Base-by-base conservation (phyloP, 2,329 filamentous ascomycete genomes). In the Ophiostoma quercus region DNA sequence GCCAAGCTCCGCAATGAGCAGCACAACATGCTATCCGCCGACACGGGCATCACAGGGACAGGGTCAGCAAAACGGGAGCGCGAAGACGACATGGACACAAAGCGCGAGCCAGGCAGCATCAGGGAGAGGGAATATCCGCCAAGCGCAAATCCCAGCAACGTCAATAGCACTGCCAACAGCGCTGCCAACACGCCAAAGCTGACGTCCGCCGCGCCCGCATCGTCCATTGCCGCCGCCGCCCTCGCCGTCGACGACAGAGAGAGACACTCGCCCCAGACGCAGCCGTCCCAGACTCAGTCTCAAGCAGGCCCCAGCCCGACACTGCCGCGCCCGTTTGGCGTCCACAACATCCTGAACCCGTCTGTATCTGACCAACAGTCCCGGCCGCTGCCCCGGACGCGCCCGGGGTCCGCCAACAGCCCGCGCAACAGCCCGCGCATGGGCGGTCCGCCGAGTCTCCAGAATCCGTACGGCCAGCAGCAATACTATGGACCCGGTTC, bases 261-360 rank as follows among this genome's bases (percentile, higher is more conserved):
- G 9, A 29, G 57, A 34, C n/a, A 25, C n/a, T 57, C 51, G 8
- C 51, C 51, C 5, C 51, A 57, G 9, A 2, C 34, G 7, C 34
- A 3, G 14, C 14, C 32, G 62, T 29, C 25, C 25, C 25, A 29
- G 2, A 29, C 25, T 29, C 25, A 29, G 25, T 65, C 60, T 19
- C 60, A 37, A 6, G 7, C 60, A 5, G 32, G n/a, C 2, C 62
- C 62, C 3, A 39, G 32, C 9, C 76, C 67, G 76, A 77, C 25
- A n/a, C 34, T 4, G 41, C 73, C 76, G 67, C 77, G 81, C 73
- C 74, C 77, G 12, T 76, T 81, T 41, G 81, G 78, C 57, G 78
- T 83, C 41, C 81, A 79, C 72, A 81, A 79, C 67, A 83, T 83
- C 51, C 73, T 83, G 62, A 83, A 83, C 71, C 81, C 82, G 22